phyloP scores from a whole-genome alignment of 208 protist species.

The Vickermania spadyakhi region DNA sequence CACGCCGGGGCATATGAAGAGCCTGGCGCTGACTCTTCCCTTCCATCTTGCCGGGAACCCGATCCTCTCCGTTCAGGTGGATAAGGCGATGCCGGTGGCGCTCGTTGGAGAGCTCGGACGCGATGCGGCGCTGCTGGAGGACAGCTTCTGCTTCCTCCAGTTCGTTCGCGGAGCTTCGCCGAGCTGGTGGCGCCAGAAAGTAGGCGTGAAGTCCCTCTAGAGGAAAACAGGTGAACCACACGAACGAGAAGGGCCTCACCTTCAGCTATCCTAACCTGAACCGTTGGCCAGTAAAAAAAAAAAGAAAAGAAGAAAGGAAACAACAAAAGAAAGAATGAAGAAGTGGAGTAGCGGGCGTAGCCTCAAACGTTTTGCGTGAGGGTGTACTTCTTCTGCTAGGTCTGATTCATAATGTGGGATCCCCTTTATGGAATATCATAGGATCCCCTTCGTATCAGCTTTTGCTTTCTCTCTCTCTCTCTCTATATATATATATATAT shows the following conservation, averaged over 20 bases:
- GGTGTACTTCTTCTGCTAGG: no score
- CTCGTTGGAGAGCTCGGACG: slow-evolving; percentile 72
- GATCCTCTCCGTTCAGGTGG: slow-evolving; percentile 72
- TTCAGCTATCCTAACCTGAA: background rate
- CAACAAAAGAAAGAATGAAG: slow-evolving; percentile 5
- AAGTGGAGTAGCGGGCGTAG: no score
- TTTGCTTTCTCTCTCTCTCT: no score
- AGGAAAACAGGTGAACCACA: background rate
- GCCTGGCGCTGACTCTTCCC: slow-evolving; percentile 47
- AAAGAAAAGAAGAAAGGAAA: slow-evolving; percentile 6
- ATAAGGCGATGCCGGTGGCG: slow-evolving; percentile 45
- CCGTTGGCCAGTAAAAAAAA: slow-evolving; percentile 1
- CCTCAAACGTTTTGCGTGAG: no score
- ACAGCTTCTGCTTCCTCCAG: slow-evolving; percentile 66
- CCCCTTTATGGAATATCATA: no score
- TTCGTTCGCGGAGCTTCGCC: slow-evolving; percentile 72
- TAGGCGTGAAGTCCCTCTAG: no score
- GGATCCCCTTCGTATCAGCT: no score
- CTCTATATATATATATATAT: no score
- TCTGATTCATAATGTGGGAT: no score
- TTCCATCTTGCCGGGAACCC: slow-evolving; percentile 81
- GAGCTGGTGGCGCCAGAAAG: slow-evolving; percentile 51
- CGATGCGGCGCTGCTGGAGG: slow-evolving; percentile 78
- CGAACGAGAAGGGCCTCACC: background rate
- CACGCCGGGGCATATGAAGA: slow-evolving; percentile 47